A percentile compares a stretch with the other conserved stretches of the same genome.
Evolutionary conservation across 1,284 basidiomycete species (phyloP).

Genomic region (Trichosporon faecale): DNA sequence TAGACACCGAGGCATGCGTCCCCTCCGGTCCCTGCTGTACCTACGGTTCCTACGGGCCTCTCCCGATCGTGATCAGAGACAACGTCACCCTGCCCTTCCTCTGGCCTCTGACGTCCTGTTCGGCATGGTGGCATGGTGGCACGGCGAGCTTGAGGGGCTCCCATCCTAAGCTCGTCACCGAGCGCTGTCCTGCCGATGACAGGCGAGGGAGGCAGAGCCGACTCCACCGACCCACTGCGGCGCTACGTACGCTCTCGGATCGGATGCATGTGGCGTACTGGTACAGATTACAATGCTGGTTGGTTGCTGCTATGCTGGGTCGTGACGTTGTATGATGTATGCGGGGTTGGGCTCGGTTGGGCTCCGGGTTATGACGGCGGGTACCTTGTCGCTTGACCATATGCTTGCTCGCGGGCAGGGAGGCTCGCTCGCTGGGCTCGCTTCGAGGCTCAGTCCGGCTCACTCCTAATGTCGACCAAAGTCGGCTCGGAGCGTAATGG

Average conservation of each 20-base stretch:
- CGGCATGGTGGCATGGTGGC: too few relatives aligned
- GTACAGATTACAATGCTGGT: background rate
- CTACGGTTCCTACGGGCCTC: too few relatives aligned
- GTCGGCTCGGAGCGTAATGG: background rate
- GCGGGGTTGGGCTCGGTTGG: background rate
- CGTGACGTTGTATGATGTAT: background rate
- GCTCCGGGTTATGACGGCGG: background rate
- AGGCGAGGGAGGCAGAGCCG: too few relatives aligned
- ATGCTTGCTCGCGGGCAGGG: too few relatives aligned
- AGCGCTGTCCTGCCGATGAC: too few relatives aligned
- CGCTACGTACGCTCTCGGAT: background rate
- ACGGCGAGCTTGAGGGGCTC: too few relatives aligned
- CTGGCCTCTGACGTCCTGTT: too few relatives aligned
- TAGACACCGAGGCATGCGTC: conserved; percentile 3
- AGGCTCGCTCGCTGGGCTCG: background rate
- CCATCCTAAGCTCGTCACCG: too few relatives aligned
- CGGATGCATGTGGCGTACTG: background rate
- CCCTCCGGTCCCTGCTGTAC: background rate
- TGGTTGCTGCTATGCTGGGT: background rate
- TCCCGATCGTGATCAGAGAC: background rate
- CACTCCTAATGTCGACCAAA: background rate
- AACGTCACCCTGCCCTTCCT: background rate
- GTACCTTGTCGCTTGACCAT: too few relatives aligned
- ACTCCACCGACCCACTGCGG: conserved; percentile 2
- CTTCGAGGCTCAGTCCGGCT: background rate